phyloP scores from a whole-genome alignment of 192 early-diverging fungal species.

The Podila epigama region DNA sequence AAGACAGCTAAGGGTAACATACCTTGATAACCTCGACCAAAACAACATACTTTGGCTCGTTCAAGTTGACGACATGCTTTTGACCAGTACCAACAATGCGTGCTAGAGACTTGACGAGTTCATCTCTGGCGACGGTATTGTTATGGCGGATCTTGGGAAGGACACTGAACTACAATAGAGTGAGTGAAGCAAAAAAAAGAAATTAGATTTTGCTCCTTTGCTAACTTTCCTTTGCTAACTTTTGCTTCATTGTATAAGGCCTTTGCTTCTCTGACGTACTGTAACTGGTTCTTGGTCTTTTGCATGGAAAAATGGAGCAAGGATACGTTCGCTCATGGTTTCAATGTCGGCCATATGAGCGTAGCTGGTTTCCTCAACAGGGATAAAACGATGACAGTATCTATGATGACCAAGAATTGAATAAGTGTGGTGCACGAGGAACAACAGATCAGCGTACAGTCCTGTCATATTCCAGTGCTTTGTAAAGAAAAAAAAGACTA shows the following conservation, averaged over 20 bases:
- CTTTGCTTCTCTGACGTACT: too few species aligned
- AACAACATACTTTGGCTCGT: slow-evolving; percentile 57
- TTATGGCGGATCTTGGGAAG: slow-evolving; percentile 66
- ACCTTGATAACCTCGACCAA: slow-evolving; percentile 70
- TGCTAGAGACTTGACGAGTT: slow-evolving; percentile 58
- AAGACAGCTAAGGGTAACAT: neutral
- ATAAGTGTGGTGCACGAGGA: slow-evolving; percentile 23
- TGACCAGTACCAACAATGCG: slow-evolving; percentile 47
- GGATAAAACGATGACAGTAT: slow-evolving; percentile 59
- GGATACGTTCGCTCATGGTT: slow-evolving; percentile 41
- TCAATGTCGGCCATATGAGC: slow-evolving; percentile 60
- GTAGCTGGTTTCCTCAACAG: slow-evolving; percentile 59
- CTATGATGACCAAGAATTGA: slow-evolving; percentile 21
- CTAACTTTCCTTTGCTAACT: too few species aligned
- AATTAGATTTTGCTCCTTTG: neutral
- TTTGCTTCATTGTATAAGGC: too few species aligned
- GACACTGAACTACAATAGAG: slow-evolving; percentile 58
- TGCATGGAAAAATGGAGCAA: slow-evolving; percentile 55
- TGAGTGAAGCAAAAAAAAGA: neutral
- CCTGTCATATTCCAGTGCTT: neutral
- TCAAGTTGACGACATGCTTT: slow-evolving; percentile 62
- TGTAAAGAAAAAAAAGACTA: neutral
- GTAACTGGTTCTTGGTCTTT: slow-evolving; percentile 33
- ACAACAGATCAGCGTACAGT: neutral
- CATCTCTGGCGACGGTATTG: slow-evolving; percentile 56